Evolutionary conservation across 2,329 filamentous ascomycete genomes (phyloP).

Genomic region (Talaromyces sp.): DNA sequence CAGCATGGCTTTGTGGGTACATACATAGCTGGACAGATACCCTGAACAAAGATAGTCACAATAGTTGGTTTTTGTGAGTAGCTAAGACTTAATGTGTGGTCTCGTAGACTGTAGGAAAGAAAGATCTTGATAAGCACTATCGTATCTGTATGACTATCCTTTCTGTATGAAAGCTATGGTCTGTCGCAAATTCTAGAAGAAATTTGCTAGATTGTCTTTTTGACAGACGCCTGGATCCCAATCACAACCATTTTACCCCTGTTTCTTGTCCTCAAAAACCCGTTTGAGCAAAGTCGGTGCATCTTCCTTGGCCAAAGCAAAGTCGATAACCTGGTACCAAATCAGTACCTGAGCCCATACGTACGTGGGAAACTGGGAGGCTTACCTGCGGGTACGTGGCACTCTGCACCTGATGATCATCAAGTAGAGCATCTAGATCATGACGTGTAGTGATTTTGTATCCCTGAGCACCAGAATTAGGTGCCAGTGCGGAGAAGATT

Average conservation of each 20-base stretch:
- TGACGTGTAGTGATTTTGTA: background rate
- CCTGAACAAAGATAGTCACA: background rate
- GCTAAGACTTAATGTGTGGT: too few species aligned
- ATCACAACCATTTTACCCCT: too few species aligned
- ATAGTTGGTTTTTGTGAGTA: background rate
- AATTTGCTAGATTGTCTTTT: too few species aligned
- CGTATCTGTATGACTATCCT: too few species aligned
- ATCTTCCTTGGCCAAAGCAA: background rate
- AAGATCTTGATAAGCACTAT: too few species aligned
- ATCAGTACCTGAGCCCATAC: background rate
- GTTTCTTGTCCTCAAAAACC: background rate
- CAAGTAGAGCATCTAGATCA: conserved; percentile 4
- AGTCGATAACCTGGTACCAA: background rate
- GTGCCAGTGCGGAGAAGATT: background rate
- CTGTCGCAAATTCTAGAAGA: too few species aligned
- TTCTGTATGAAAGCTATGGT: too few species aligned
- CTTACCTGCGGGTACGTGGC: conserved; percentile 7
- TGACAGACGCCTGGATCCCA: too few species aligned
- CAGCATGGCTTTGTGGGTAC: background rate
- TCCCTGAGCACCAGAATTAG: background rate
- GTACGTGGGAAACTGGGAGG: background rate
- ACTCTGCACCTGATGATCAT: background rate
- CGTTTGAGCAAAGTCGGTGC: background rate
- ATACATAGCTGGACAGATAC: background rate
- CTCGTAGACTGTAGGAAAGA: too few species aligned